Evolutionary conservation across 2,329 filamentous ascomycete genomes (phyloP), one percentile per base, ranked within the genome.

Genomic region (Neofusicoccum parvum): DNA sequence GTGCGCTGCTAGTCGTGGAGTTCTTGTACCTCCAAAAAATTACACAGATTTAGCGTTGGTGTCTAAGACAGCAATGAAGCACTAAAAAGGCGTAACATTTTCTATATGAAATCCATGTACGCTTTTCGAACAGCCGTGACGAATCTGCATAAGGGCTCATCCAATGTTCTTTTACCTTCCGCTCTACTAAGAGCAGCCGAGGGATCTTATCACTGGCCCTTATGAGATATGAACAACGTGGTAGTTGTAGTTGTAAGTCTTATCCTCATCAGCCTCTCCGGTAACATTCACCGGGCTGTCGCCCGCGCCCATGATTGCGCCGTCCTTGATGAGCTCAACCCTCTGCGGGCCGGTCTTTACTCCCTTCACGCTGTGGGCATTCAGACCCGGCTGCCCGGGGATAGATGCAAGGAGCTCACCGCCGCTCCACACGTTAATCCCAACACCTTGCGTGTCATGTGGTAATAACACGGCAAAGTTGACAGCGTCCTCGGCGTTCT

Each of bases 381-480:
- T 65, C 27, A 65, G 23, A 1, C 64, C 64, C 15, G 64, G 53
- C 20, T 53, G 53, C 4, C 54, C 64, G 4, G 48, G 17, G 6
- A 65, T 20, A 20, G 54, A 54, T 3, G 48, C 48, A 12, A 65
- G 46, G 1, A 65, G 37, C 36, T 46, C 45, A 20, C 64, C 64
- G 3, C 54, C 64, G 46, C 64, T 65, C 46, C 50, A 62, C 12
- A 62, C 64, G 17, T 65, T 62, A 14, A 65, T 62, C n/a, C 41
- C 46, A 11, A 45, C 43, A 12, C 53, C 64, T 7, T 53, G 23
- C 5, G 54, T 54, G 12, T 56, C 64, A 39, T 37, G 36, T 4
- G 64, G 64, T 5, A 65, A 37, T 11, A 65, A 27, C 3, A 62
- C 56, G 9, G 64, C 54, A 39, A 65, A 46, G 37, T 65, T 65